A percentile compares a stretch with the other conserved stretches of the same genome.
phyloP scores from a whole-genome alignment of 805 yeast genomes.

The Teunomyces pallodes region DNA sequence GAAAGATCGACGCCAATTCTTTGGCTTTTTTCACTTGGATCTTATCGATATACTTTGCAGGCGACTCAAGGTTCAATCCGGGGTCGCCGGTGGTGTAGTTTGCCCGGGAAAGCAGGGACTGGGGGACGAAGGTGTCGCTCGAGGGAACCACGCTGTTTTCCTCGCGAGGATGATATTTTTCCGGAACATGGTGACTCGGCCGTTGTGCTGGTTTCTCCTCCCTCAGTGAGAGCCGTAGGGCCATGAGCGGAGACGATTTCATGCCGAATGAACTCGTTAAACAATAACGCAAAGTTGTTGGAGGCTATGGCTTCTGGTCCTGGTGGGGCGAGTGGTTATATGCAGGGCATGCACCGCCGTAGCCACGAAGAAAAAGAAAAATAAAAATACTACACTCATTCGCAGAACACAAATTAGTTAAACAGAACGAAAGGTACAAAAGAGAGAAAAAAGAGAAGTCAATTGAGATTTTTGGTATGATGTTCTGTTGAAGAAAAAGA shows the following conservation, averaged over 20 bases:
- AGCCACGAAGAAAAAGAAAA: not conserved
- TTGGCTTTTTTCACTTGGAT: constrained; percentile 25
- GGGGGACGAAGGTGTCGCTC: not conserved
- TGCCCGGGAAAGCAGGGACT: not conserved
- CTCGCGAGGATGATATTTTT: not conserved
- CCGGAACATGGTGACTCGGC: not conserved
- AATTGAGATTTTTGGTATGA: too few relatives aligned
- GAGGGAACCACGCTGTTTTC: not conserved
- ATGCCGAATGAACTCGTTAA: not conserved
- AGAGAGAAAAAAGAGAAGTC: too few relatives aligned
- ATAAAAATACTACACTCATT: too few relatives aligned
- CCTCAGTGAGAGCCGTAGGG: not conserved
- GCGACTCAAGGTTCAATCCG: not conserved
- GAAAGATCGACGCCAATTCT: constrained; percentile 37
- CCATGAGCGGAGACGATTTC: not conserved
- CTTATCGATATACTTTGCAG: not conserved
- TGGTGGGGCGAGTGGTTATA: not conserved
- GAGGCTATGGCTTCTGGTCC: not conserved
- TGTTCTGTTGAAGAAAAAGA: too few relatives aligned
- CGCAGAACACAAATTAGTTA: too few relatives aligned
- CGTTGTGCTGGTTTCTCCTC: not conserved
- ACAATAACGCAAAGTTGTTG: not conserved
- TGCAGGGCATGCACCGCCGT: not conserved
- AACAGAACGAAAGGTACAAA: too few relatives aligned
- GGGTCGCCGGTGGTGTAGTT: not conserved